Percentiles rank a stretch among this genome's conserved stretches.
Evolutionary conservation across 2,329 filamentous ascomycete genomes (phyloP).

Genomic region (Beauveria medogensis): DNA sequence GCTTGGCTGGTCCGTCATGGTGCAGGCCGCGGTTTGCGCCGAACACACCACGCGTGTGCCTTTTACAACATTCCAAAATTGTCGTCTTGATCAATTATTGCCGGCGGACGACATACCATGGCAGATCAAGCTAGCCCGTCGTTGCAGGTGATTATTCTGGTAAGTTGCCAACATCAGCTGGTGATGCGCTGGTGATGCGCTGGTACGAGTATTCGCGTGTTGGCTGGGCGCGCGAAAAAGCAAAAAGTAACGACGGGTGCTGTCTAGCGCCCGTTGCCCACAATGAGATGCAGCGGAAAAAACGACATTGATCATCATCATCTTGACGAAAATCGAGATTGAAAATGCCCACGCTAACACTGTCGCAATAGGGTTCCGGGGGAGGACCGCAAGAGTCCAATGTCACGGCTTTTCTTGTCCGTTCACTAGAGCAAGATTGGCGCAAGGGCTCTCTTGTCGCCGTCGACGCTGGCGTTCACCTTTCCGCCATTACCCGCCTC

Average conservation of each 20-base stretch:
- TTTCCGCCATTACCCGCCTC: conserved; percentile 76
- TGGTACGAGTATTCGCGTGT: background rate
- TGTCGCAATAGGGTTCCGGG: conserved; percentile 62
- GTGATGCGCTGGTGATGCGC: background rate
- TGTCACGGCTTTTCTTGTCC: conserved; percentile 81
- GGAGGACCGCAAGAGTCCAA: conserved; percentile 88
- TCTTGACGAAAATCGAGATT: too few relatives aligned
- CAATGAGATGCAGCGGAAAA: background rate
- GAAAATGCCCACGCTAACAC: background rate
- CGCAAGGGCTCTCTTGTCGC: conserved; percentile 73
- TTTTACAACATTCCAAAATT: background rate
- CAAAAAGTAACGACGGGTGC: background rate
- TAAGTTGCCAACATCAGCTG: conserved; percentile 36
- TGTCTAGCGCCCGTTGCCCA: conserved; percentile 3
- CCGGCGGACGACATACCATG: conserved; percentile 14
- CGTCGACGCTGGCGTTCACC: conserved; percentile 88
- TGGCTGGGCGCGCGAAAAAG: background rate
- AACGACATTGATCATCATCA: too few relatives aligned
- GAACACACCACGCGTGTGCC: too few relatives aligned
- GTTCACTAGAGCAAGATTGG: conserved; percentile 74
- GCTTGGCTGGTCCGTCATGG: background rate
- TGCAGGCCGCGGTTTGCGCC: background rate
- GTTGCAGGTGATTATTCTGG: conserved; percentile 67
- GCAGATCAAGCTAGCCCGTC: conserved; percentile 34
- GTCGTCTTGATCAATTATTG: background rate